phyloP scores from a whole-genome alignment of 257 asterid genomes.

The Solanum raphanifolium region DNA sequence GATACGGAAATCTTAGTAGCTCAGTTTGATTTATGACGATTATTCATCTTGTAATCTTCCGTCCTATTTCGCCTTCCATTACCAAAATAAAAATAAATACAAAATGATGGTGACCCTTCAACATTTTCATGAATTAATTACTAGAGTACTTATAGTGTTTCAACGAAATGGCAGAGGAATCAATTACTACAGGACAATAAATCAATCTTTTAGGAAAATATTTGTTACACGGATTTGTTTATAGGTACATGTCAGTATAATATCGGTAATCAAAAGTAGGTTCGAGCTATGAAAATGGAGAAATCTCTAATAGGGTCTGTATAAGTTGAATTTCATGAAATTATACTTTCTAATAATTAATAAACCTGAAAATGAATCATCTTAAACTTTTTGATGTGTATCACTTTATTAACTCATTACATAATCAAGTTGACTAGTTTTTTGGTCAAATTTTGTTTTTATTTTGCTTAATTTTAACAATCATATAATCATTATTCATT shows the following conservation, averaged over 20 bases:
- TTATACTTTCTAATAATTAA: no score
- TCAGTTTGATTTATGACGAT: neutral
- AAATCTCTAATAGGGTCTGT: no score
- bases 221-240: neutral
- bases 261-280: no score
- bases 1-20: neutral
- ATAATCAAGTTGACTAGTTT: no score
- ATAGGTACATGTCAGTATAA: neutral
- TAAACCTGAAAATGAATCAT: no score
- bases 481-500: neutral
- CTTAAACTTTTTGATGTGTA: no score
- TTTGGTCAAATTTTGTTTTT: neutral
- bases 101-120: neutral
- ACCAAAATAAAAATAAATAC: neutral
- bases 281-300: neutral
- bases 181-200: neutral
- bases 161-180: neutral
- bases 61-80: neutral
- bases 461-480: neutral
- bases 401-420: no score
- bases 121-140: neutral
- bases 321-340: no score
- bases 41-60: neutral
- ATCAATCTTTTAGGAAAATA: neutral
- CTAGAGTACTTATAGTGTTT: neutral